Evolutionary conservation across 2,329 filamentous ascomycete species (phyloP), one percentile per base, ranked within the genome.

Genomic region (Zymoseptoria tritici): DNA sequence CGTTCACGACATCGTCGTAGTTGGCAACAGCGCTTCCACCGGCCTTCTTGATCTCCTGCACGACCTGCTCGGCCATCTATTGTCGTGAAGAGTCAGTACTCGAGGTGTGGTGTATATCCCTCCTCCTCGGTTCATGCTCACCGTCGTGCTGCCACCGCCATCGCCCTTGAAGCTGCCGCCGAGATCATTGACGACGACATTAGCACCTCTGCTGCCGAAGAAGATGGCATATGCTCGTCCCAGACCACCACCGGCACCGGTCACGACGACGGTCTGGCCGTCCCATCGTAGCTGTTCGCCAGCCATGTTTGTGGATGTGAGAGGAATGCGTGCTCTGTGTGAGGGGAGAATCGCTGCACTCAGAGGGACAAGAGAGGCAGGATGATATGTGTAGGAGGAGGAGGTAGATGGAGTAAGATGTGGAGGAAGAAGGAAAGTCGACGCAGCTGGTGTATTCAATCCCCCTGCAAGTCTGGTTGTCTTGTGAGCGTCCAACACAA

Each of bases 21-120:
- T 97, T 97, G 77, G 93, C 91, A 55, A 96, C 92, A 61, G 94
- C 94, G 77, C 96, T 95, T 76, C 94, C 94, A 75, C 94, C 94
- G 57, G 87, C 88, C 73, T 86, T 83, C 77, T 88, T 91, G 77
- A 93, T 93, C 79, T 91, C 87, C 69, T 90, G 80, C 73, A 93
- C 89, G 61, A 93, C 88, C 53, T 87, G 83, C 82, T 95, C 90
- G 70, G 90, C 90, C 64, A 88, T 87, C 89, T 93, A 61, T 46
- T n/a, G 49, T 9, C 53, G 20, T 61, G 22, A 52, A 42, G 26
- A 36, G 54, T 62, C 52, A 65, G 62, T 57, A 13, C 55, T 26
- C 20, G 13, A 13, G 7, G 26, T 16, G 16, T 29, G 24, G 21
- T 51, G 22, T 56, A 16, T 7, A 16, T n/a, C 16, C 16, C 36